Evolutionary conservation across 768 basidiomycete species (phyloP), one percentile per base, ranked within the genome.

Genomic region (Boletus patriciae): DNA sequence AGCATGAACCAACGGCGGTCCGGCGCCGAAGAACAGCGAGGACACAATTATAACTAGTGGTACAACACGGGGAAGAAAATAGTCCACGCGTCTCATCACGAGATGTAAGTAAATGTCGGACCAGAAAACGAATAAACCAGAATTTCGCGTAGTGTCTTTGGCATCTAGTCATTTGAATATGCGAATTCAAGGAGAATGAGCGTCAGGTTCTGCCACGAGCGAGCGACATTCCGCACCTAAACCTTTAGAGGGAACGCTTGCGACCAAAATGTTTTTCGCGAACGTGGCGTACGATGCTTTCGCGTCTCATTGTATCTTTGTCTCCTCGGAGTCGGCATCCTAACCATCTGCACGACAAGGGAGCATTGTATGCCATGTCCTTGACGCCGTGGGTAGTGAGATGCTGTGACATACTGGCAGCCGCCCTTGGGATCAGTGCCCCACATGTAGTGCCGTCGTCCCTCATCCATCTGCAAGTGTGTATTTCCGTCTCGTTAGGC

Each of bases 281-380:
- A 0, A 65, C 16, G 2, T 68, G 67, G 0, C 67, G 55, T 2
- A 52, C 40, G 4, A 68, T 61, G 10, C 52, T 54, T 34, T 68
- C 59, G 2, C 67, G 63, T 0, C 67, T 68, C 19, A 68, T 42
- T 15, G 0, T 4, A 2, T 0, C 1, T 9, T n/a, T 49, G 3
- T 19, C 29, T 19, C 48, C 44, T 34, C 41, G 53, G 12, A 49
- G 29, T 13, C 36, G 33, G 29, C 66, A 66, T 1, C 47, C 48
- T 0, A 2, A 1, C 66, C 66, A 67, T 23, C 16, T 18, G 13
- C 67, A 68, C 0, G 1, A 0, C 12, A 65, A 1, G 0, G 0
- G 41, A 11, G 2, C 0, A 1, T 38, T 0, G 21, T 34, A 33
- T 8, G 23, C 0, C 37, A 50, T 19, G 0, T 55, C 50, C 8